Conservation (phyloP, 257 asterid species). For the Solanum megistacrolobum region DNA sequence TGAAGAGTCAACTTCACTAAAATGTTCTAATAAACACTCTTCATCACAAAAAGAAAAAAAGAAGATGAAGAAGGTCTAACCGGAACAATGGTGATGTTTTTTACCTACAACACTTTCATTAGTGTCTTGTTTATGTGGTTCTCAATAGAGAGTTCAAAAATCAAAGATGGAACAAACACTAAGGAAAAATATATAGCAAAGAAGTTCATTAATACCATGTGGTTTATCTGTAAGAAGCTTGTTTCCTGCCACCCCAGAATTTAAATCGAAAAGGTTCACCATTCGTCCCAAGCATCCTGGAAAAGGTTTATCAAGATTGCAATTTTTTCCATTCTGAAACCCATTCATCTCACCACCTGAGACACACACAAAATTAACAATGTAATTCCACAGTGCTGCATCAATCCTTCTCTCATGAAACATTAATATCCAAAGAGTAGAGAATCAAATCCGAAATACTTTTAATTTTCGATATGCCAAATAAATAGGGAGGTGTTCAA, state of each 20-base stretch:
- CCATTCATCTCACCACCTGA: conserved; percentile 77
- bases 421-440: not conserved
- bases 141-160: not conserved
- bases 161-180: not conserved
- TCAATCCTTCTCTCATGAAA: not conserved
- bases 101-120: not conserved
- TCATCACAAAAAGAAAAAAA: not conserved
- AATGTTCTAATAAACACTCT: not conserved
- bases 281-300: conserved; percentile 93
- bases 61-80: not conserved
- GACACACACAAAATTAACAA: not conserved
- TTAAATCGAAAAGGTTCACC: conserved; percentile 89
- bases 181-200: not conserved
- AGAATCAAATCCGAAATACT: not conserved
- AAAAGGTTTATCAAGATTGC: conserved; percentile 40
- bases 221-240: conserved; percentile 75
- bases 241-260: conserved; percentile 49
- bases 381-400: conserved; percentile 3
- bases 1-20: not conserved
- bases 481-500: not conserved
- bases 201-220: conserved; percentile 49
- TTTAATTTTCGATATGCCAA: not conserved
- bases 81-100: not conserved
- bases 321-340: conserved; percentile 29
- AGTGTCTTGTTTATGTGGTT: not conserved